Conservation (phyloP, 1,139 yeast genomes). For the Pichia sp. region DNA sequence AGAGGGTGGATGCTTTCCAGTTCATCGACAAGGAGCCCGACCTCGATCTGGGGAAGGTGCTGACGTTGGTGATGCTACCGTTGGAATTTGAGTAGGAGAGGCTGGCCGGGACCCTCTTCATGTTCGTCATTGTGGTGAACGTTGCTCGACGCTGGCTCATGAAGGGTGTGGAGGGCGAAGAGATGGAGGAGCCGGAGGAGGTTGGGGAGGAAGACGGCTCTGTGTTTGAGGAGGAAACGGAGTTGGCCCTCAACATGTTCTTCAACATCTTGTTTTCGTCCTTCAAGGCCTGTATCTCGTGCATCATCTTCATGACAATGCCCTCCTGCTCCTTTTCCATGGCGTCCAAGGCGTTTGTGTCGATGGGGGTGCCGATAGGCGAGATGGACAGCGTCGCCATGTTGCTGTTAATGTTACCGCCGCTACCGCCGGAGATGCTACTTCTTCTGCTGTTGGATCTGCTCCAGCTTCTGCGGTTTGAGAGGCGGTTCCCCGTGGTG, state of each 20-base stretch:
- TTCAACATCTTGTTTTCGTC: slow-evolving; percentile 45
- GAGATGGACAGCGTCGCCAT: not conserved
- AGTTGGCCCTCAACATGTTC: slow-evolving; percentile 1
- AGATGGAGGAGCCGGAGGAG: slow-evolving; percentile 16
- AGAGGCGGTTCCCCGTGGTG: not conserved
- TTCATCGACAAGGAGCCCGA: slow-evolving; percentile 8
- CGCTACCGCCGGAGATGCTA: not conserved
- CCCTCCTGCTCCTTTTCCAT: slow-evolving; percentile 73
- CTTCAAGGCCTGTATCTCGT: slow-evolving; percentile 48
- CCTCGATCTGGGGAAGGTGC: slow-evolving; percentile 10
- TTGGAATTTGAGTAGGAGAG: slow-evolving; percentile 8
- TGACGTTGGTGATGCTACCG: not conserved
- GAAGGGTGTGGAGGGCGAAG: slow-evolving; percentile 11
- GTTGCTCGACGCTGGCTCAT: slow-evolving; percentile 26
- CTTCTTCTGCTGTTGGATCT: not conserved
- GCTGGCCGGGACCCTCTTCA: slow-evolving; percentile 13
- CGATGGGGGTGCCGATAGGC: not conserved
- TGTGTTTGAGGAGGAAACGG: slow-evolving; percentile 12
- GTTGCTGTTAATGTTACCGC: not conserved
- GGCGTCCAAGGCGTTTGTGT: slow-evolving; percentile 40
- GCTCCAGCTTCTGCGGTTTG: not conserved
- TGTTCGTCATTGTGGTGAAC: slow-evolving; percentile 16
- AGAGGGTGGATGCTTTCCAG: not conserved
- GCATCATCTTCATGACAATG: slow-evolving; percentile 53
- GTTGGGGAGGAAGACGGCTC: not conserved